Conservation (phyloP, 768 basidiomycete genomes). For the Nevesoporus exiguus region DNA sequence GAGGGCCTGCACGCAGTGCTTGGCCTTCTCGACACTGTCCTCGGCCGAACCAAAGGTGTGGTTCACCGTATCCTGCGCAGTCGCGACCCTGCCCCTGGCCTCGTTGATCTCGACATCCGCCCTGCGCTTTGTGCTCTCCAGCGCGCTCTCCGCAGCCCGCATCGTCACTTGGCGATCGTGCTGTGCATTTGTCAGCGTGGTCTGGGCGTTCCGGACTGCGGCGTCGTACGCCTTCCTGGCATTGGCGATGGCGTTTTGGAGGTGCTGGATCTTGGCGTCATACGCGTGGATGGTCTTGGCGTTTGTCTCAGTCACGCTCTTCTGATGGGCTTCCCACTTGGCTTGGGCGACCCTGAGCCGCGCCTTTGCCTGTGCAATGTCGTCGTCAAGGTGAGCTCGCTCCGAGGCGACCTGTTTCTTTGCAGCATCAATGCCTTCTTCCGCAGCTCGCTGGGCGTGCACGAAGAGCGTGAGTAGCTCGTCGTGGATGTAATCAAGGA, state of each 20-base stretch:
- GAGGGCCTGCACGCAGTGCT: background rate
- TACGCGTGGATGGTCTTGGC: background rate
- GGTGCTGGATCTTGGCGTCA: background rate
- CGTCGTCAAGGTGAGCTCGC: background rate
- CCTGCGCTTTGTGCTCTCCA: background rate
- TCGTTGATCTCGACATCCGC: background rate
- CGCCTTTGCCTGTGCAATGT: background rate
- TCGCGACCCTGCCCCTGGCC: background rate
- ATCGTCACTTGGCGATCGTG: slow-evolving; percentile 4
- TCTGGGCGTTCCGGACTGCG: background rate
- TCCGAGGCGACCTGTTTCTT: background rate
- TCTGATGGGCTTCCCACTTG: background rate
- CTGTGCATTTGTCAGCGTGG: background rate
- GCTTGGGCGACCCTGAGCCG: background rate
- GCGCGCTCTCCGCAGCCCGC: background rate
- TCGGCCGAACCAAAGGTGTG: slow-evolving; percentile 2
- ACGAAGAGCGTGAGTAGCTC: background rate
- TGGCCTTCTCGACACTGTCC: background rate
- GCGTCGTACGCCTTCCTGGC: background rate
- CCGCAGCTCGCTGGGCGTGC: background rate
- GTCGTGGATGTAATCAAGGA: slow-evolving; percentile 6
- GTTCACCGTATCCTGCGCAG: background rate
- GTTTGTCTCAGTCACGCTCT: background rate
- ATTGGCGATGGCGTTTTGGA: background rate
- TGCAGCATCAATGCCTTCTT: slow-evolving; percentile 1